Evolutionary conservation across 2,329 filamentous ascomycete genomes (phyloP), one percentile per base, ranked within the genome.

Genomic region (Sphaerostilbella broomeana): DNA sequence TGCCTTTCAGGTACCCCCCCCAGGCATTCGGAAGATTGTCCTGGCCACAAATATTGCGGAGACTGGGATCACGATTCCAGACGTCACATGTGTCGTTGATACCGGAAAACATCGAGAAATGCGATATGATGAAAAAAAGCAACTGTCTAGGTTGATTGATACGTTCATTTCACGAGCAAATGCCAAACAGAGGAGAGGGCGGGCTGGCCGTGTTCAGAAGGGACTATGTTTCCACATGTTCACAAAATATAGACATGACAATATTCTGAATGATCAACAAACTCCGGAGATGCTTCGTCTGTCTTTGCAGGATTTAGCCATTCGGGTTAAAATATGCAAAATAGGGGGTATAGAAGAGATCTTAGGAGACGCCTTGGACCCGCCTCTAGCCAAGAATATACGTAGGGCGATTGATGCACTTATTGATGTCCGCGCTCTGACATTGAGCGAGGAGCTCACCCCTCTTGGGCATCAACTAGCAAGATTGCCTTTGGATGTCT

Each of bases 41-140:
- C 74, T 98, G 39, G 89, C 92, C 2, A 98, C 92, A 11, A 98
- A 98, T 56, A 98, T 98, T 59, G 92, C 92, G 4, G 92, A 98
- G 61, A 98, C 92, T 1, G 92, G 92, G 67, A 95, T 98, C 56
- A 98, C 92, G 0, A 98, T 98, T 49, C 92, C 92, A 1, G 92
- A 98, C 57, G 86, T 98, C 20, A 97, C 92, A 1, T 95, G 89
- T 52, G 92, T 98, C 31, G 84, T 98, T 43, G 92, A 98, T 60
- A 89, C 88, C 1, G 92, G 92, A 41, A 97, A 95, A 61, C 90
- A 97, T 62, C 88, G 94, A 49, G 90, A 95, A 61, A 95, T 95
- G 90, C 74, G 90, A 19, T 97, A 94, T 52, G 90, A 98, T 55
- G 92, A 98, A 64, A 79, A 86, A 40, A 76, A 88, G 41, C 92